phyloP scores from a whole-genome alignment of 495 filamentous ascomycete genomes.

The Podospora bellae-mahoneyi region DNA sequence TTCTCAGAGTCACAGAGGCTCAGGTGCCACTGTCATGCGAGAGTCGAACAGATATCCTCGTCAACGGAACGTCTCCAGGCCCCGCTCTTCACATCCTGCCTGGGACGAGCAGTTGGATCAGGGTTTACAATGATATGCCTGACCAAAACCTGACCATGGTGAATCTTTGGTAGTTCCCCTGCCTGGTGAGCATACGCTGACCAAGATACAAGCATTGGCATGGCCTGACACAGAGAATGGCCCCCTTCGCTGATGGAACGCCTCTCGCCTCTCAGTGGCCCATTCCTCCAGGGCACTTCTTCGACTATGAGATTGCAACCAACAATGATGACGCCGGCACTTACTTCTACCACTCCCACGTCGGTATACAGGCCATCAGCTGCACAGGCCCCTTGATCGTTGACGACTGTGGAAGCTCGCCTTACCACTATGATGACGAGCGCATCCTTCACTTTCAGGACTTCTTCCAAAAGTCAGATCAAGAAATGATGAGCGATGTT shows the following conservation, averaged over 20 bases:
- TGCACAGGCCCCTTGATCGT: constrained; percentile 55
- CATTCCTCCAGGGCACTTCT: constrained; percentile 55
- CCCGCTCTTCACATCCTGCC: constrained; percentile 48
- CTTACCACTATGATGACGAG: constrained; percentile 56
- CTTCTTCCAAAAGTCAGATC: constrained; percentile 46
- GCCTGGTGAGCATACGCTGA: neutral
- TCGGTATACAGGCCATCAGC: constrained; percentile 54
- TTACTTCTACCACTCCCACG: constrained; percentile 61
- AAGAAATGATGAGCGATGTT: constrained; percentile 42
- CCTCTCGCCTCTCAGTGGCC: constrained; percentile 56
- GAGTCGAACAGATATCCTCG: constrained; percentile 41
- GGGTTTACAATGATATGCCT: constrained; percentile 57
- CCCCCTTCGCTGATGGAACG: constrained; percentile 56
- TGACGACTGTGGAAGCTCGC: constrained; percentile 41
- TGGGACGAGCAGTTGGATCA: constrained; percentile 52
- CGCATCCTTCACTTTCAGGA: constrained; percentile 53
- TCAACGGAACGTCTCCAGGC: constrained; percentile 55
- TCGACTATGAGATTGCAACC: constrained; percentile 58
- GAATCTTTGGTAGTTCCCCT: constrained; percentile 12
- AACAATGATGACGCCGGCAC: constrained; percentile 50
- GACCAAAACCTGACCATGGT: constrained; percentile 55
- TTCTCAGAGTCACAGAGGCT: constrained; percentile 44
- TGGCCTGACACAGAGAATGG: constrained; percentile 51
- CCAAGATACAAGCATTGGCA: constrained; percentile 53
- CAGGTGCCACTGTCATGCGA: constrained; percentile 44